Conservation (phyloP, 1,284 basidiomycete genomes). For the Papiliotrema flavescens region DNA sequence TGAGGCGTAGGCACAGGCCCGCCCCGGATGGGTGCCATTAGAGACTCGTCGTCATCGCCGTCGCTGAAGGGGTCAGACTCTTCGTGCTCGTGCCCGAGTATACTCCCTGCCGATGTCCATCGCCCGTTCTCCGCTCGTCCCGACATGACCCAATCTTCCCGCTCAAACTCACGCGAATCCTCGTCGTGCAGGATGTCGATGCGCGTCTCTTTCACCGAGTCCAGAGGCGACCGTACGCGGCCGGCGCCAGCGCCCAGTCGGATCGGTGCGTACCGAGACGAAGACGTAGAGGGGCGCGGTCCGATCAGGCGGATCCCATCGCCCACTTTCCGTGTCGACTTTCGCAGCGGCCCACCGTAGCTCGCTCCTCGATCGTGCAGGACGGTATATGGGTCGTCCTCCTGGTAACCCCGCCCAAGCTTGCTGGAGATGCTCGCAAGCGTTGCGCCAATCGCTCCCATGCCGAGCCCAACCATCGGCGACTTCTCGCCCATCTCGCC, state of each 20-base stretch:
- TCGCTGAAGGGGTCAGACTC: conserved; percentile 9
- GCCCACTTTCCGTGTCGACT: conserved; percentile 23
- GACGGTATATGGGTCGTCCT: conserved; percentile 22
- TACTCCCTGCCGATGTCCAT: conserved; percentile 22
- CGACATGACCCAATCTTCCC: conserved; percentile 15
- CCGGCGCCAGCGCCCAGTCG: neutral
- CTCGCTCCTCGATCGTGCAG: conserved; percentile 12
- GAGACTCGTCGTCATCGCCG: conserved; percentile 12
- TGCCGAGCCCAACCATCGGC: conserved; percentile 16
- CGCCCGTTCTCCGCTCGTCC: conserved; percentile 6
- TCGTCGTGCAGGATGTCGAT: conserved; percentile 40
- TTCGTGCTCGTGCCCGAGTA: conserved; percentile 9
- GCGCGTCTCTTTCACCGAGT: conserved; percentile 7
- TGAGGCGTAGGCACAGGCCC: conserved; percentile 42
- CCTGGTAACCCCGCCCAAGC: conserved; percentile 3
- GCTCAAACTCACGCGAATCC: conserved; percentile 24
- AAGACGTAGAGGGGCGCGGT: conserved; percentile 14
- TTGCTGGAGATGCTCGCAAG: conserved; percentile 20
- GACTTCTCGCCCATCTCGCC: neutral
- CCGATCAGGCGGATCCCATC: conserved; percentile 33
- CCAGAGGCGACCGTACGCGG: neutral
- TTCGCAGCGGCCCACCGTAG: conserved; percentile 11
- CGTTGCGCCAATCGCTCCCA: conserved; percentile 21
- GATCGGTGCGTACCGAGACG: conserved; percentile 8
- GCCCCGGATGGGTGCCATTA: conserved; percentile 17